These are phyloP conservation scores for Marvania coccoides DNA, from an alignment of 139 green algal genomes.

Conservation along the genomic window DNA sequence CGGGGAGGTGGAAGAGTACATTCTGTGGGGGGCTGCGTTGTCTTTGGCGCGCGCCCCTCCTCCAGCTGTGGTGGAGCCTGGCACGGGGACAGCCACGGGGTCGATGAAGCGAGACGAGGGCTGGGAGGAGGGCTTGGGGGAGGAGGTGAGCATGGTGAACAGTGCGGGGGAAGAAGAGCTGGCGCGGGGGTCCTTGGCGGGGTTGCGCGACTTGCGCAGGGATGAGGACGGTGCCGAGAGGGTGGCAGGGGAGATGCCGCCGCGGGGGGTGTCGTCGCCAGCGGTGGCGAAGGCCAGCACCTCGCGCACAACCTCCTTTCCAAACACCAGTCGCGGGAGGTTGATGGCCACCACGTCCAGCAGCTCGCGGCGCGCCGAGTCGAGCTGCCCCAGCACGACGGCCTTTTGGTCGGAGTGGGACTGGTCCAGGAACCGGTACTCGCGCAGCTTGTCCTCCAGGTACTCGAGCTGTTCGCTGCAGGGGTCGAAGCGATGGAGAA, in stretches of 20 bases:
- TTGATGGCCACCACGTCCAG: conserved; percentile 10
- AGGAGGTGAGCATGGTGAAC: too few species aligned
- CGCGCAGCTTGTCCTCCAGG: conserved; percentile 50
- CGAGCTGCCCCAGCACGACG: conserved; percentile 42
- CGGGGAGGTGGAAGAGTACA: neutral
- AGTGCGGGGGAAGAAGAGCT: too few species aligned
- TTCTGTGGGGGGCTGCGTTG: neutral
- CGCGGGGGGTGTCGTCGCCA: neutral
- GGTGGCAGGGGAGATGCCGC: neutral
- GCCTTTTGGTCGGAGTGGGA: conserved; percentile 31
- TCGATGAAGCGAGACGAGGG: neutral
- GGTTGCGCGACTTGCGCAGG: too few species aligned
- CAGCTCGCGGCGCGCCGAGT: conserved; percentile 38
- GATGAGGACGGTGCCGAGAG: too few species aligned
- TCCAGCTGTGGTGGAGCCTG: too few species aligned
- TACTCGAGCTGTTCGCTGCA: conserved; percentile 49
- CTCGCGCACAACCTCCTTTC: conserved; percentile 33
- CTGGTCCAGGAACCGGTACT: conserved; percentile 23
- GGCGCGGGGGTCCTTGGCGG: too few species aligned
- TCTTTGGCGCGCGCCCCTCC: neutral
- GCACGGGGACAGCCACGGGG: too few species aligned
- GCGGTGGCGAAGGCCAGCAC: conserved; percentile 24
- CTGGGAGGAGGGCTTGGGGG: too few species aligned
- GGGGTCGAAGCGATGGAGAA: neutral
- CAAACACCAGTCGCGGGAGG: conserved; percentile 22